Conservation (phyloP, 495 filamentous ascomycete species). For the Neurospora sp. region DNA sequence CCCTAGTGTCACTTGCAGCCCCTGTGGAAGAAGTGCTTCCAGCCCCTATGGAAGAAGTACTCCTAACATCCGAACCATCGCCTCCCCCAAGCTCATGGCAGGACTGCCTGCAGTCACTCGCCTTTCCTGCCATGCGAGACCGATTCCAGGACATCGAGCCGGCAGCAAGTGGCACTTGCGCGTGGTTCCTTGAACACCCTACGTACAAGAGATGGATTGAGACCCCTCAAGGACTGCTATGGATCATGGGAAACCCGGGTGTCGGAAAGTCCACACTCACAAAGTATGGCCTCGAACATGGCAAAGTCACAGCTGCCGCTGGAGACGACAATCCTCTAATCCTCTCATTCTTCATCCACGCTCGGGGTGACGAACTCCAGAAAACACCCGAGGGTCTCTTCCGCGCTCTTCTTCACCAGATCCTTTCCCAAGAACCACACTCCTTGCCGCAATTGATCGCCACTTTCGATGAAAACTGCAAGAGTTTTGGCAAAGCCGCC, state of each 20-base stretch:
- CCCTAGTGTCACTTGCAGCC: not conserved
- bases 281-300: conserved; percentile 18
- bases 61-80: not conserved
- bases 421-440: conserved; percentile 13
- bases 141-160: conserved; percentile 13
- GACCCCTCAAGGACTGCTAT: conserved; percentile 24
- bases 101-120: not conserved
- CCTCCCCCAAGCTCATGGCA: not conserved
- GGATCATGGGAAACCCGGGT: conserved; percentile 41
- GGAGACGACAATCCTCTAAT: conserved; percentile 7
- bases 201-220: conserved; percentile 25
- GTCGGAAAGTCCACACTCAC: conserved; percentile 39
- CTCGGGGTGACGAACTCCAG: conserved; percentile 23
- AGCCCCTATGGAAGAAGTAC: not conserved
- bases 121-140: conserved; percentile 18
- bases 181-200: conserved; percentile 24
- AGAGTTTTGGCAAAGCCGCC: conserved; percentile 6
- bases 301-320: not conserved
- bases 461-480: conserved; percentile 5
- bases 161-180: conserved; percentile 19
- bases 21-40: not conserved
- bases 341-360: conserved; percentile 29
- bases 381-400: conserved; percentile 23
- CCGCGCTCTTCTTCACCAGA: conserved; percentile 27
- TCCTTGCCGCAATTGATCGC: conserved; percentile 11